Evolutionary conservation across 2,329 filamentous ascomycete species (phyloP), one percentile per base, ranked within the genome.

Genomic region (Colletotrichum melonis): DNA sequence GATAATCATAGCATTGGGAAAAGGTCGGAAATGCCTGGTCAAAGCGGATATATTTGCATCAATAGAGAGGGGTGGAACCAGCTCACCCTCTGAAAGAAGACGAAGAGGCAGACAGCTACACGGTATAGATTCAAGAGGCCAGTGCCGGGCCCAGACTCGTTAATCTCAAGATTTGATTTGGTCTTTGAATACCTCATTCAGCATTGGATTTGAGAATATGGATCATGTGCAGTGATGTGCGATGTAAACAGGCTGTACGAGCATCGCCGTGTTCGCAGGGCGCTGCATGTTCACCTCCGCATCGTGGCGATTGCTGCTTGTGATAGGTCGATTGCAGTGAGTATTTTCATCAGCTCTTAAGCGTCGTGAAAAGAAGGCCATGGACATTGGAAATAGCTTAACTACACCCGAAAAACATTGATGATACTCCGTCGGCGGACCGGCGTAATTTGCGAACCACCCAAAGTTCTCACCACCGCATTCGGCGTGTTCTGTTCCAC

Each of bases 1-100:
- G 57, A 59, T 60, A 63, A 74, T 72, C 60, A 73, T 58, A 66
- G 67, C 67, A 62, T 65, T 57, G 46, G 46, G 59, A 22, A 28
- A 59, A 30, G n/a, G 49, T 38, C 30, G 59, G 35, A 52, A 49
- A 38, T 63, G 54, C 52, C 54, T 60, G 52, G 59, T 46, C 55
- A 69, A 38, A 63, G 66, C 49, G 54, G 32, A 14, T 55, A 60
- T 55, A 24, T 54, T 69, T 64, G 30, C 59, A 72, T 60, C 24
- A 26, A 72, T 59, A 69, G 66, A 72, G 38, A 55, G 24, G 19
- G 9, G 46, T 28, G 42, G 24, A 32, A 38, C 22, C 22, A 46
- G 22, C 42, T 68, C 42, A 16, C 24, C 19, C 52, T 35, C 52
- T 57, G 19, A 26, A 62, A 60, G 24, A 26, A 12, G 30, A 28